Evolutionary conservation across 2,329 filamentous ascomycete genomes (phyloP), one percentile per base, ranked within the genome.

Genomic region (Microdochium paspali): DNA sequence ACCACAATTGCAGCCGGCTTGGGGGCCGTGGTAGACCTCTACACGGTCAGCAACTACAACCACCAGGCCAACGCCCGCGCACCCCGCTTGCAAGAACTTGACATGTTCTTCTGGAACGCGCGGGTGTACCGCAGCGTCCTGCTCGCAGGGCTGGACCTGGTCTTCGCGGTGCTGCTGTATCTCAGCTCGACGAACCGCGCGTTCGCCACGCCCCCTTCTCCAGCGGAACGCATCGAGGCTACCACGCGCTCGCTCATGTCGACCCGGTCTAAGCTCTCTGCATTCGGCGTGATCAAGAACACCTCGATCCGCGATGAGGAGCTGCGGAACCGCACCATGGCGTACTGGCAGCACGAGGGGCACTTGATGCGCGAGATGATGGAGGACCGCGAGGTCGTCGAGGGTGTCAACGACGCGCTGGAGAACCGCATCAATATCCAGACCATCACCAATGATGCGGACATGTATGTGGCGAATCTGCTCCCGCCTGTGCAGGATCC

Each of bases 321-420:
- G 40, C 68, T 96, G 63, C 79, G 90, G 50, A 72, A 66, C 2
- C 76, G 77, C 49, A 76, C 77, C 45, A 77, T 84, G 55, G 75
- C 72, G 15, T 96, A 96, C 66, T 97, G 91, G 91, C 69, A 73
- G 10, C 83, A 84, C 42, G 88, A 96, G 68, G 84, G 80, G 6
- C 71, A 77, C 46, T 64, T 88, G 25, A 88, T 86, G 77, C 70
- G 76, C 30, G 80, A 85, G 58, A 80, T 87, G 23, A 85, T 94
- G 76, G 85, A 90, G 70, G 85, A 91, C 52, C 74, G 80, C 51
- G 84, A 87, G 51, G 86, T 90, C 7, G 68, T 87, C 30, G 81
- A 84, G 57, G 79, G 84, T 46, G 77, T 89, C 51, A 82, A 85
- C 50, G 77, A 81, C 60, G 85, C 82, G 10, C 63, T 90, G 54